These are phyloP conservation scores for Chrysoporthe deuterocubensis DNA, from an alignment of 2,329 filamentous ascomycete genomes.

Conservation along the genomic window DNA sequence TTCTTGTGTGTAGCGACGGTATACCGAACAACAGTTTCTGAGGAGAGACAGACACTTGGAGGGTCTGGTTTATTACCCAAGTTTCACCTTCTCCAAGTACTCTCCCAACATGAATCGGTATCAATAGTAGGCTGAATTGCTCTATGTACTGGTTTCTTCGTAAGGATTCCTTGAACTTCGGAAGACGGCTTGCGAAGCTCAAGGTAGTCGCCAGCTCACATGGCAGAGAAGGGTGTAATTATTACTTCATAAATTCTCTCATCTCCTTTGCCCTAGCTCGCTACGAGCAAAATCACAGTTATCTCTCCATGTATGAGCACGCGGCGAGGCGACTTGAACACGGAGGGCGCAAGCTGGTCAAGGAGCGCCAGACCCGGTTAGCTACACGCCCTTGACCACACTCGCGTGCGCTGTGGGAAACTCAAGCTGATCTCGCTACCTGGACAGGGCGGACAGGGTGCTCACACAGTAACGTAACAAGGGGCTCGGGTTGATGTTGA, in stretches of 20 bases:
- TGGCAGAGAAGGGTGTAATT: not conserved
- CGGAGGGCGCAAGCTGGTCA: not conserved
- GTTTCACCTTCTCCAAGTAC: too few species aligned
- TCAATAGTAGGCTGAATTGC: too few species aligned
- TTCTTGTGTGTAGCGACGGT: too few species aligned
- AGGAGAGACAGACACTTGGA: too few species aligned
- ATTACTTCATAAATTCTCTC: not conserved
- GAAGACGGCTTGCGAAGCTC: too few species aligned
- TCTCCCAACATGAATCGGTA: too few species aligned
- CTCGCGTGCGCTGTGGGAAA: not conserved
- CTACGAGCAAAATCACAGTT: not conserved
- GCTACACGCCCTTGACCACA: not conserved
- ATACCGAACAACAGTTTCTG: too few species aligned
- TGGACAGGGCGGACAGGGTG: not conserved
- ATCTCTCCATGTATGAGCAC: not conserved
- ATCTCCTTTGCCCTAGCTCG: not conserved
- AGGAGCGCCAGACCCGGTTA: not conserved
- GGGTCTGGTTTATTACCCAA: too few species aligned
- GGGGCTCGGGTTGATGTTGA: not conserved
- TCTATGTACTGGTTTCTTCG: too few species aligned
- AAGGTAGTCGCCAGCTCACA: too few species aligned
- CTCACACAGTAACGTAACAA: not conserved
- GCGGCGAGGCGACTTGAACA: too few species aligned
- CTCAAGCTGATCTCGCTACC: not conserved
- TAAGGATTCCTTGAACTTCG: too few species aligned